A percentile compares a stretch with the other conserved stretches of the same genome.
These are phyloP conservation scores for Lophium mytilinum DNA, from an alignment of 495 filamentous ascomycete genomes.

Conservation along the genomic window DNA sequence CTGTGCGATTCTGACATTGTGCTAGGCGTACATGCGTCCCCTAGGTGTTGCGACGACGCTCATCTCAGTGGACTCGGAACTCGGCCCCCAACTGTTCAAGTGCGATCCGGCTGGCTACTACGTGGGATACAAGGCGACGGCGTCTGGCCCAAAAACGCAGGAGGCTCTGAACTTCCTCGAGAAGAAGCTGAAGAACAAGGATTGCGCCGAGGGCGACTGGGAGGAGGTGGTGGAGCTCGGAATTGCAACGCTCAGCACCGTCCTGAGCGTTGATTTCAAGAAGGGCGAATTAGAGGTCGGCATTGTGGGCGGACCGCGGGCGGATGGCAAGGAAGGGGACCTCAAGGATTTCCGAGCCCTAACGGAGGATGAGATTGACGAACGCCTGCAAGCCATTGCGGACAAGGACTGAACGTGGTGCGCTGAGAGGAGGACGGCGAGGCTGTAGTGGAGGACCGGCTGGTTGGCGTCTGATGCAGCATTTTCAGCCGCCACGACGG, in stretches of 20 bases:
- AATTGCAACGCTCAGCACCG: constrained; percentile 87
- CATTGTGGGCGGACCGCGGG: constrained; percentile 76
- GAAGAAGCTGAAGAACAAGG: constrained; percentile 99
- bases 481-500: background rate
- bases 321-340: constrained; percentile 75
- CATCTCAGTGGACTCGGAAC: constrained; percentile 86
- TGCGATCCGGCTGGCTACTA: constrained; percentile 98
- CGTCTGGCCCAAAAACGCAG: constrained; percentile 94
- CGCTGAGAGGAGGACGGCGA: background rate
- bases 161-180: constrained; percentile 95
- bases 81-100: constrained; percentile 95
- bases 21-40: constrained; percentile 93
- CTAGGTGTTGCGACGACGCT: constrained; percentile 90
- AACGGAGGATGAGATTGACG: constrained; percentile 97
- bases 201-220: constrained; percentile 85
- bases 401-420: constrained; percentile 79
- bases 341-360: constrained; percentile 77
- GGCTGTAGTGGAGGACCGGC: background rate
- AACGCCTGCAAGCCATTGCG: constrained; percentile 90
- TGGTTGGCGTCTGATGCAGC: constrained; percentile 3
- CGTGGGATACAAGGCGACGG: constrained; percentile 94
- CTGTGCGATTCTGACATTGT: constrained; percentile 17
- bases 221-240: constrained; percentile 96
- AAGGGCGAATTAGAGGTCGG: constrained; percentile 97
- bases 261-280: constrained; percentile 98